phyloP scores from a whole-genome alignment of 2,329 filamentous ascomycete species.

The Hortaea werneckii region DNA sequence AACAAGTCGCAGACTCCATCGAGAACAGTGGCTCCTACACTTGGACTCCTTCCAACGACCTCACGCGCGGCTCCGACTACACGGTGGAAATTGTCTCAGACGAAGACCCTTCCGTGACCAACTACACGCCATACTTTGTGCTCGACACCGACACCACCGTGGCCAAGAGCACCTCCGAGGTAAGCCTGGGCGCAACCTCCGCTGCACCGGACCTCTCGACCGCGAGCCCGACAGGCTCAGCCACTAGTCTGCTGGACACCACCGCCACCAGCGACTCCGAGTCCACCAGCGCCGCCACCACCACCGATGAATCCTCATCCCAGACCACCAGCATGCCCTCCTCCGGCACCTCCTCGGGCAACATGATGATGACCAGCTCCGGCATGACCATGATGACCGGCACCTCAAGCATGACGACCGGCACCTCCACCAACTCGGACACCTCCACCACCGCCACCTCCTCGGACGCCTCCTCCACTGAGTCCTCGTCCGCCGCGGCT shows the following conservation, averaged over 20 bases:
- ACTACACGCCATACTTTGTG: slow-evolving; percentile 45
- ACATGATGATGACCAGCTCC: neutral
- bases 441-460: too few relatives aligned
- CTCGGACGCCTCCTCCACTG: too few relatives aligned
- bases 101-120: slow-evolving; percentile 31
- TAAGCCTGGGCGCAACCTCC: slow-evolving; percentile 24
- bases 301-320: neutral
- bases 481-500: too few relatives aligned
- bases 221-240: slow-evolving; percentile 18
- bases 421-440: too few relatives aligned
- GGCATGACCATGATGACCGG: neutral
- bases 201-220: slow-evolving; percentile 12
- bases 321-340: neutral
- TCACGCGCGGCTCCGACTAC: slow-evolving; percentile 38
- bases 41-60: slow-evolving; percentile 38
- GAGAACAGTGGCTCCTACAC: slow-evolving; percentile 40
- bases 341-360: neutral
- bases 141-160: slow-evolving; percentile 37
- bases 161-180: slow-evolving; percentile 16
- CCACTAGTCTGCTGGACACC: slow-evolving; percentile 16
- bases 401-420: too few relatives aligned
- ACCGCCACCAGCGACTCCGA: slow-evolving; percentile 5
- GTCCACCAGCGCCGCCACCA: slow-evolving; percentile 1
- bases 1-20: slow-evolving; percentile 30
- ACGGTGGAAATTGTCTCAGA: slow-evolving; percentile 45